These are phyloP conservation scores for Venturia nashicola DNA, from an alignment of 2,329 filamentous ascomycete genomes.

Conservation along the genomic window DNA sequence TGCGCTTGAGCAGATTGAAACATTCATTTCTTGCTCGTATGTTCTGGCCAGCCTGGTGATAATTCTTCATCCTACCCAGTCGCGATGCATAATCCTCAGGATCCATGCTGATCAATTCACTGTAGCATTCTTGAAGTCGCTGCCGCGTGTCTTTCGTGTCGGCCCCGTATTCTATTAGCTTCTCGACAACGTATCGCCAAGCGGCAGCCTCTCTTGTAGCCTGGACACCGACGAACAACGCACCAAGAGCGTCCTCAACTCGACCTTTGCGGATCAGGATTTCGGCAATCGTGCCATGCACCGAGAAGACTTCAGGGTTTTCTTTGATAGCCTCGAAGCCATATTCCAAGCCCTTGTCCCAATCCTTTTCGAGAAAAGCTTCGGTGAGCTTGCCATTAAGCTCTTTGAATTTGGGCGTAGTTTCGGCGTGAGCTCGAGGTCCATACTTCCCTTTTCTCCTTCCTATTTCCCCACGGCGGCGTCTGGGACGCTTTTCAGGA, in stretches of 20 bases:
- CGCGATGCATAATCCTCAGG: constrained; percentile 39
- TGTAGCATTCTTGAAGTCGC: constrained; percentile 38
- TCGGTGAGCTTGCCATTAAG: constrained; percentile 55
- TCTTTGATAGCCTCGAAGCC: constrained; percentile 37
- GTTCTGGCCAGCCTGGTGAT: constrained; percentile 36
- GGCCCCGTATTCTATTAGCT: constrained; percentile 32
- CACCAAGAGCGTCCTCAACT: constrained; percentile 42
- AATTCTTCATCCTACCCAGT: constrained; percentile 42
- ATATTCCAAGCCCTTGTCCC: constrained; percentile 44
- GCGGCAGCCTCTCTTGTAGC: constrained; percentile 43
- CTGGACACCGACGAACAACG: constrained; percentile 45
- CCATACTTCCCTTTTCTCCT: constrained; percentile 21
- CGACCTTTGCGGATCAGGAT: constrained; percentile 45
- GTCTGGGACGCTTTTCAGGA: background rate
- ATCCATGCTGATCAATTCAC: constrained; percentile 41
- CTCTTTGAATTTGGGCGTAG: constrained; percentile 58
- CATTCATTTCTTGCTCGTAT: constrained; percentile 38
- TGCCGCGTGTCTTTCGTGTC: constrained; percentile 31
- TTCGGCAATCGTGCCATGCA: constrained; percentile 48
- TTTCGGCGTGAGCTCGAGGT: constrained; percentile 49
- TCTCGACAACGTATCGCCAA: constrained; percentile 45
- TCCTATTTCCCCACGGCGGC: constrained; percentile 7
- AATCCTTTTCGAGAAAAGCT: constrained; percentile 51
- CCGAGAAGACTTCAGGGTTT: constrained; percentile 51
- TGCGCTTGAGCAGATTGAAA: constrained; percentile 40